Percentiles rank a stretch among this genome's conserved stretches.
These are phyloP conservation scores for Tulasnella sp. DNA, from an alignment of 768 basidiomycete genomes.

Conservation along the genomic window DNA sequence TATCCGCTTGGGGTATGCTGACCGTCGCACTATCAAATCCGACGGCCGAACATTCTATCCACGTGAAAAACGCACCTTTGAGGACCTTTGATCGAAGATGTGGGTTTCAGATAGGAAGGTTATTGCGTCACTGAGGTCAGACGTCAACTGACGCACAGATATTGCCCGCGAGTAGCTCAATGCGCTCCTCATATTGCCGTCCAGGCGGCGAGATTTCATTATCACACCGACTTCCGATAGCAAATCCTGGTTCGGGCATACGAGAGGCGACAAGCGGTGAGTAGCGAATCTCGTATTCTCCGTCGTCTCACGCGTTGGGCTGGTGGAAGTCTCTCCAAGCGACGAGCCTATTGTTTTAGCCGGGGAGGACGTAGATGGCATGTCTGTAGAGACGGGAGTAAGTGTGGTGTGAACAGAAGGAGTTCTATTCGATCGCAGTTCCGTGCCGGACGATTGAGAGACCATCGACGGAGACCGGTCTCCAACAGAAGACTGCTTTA, in stretches of 20 bases:
- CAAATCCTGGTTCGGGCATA: slow-evolving; percentile 56
- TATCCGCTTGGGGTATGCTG: slow-evolving; percentile 22
- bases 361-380: too few relatives aligned
- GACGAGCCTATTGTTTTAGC: too few relatives aligned
- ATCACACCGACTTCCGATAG: slow-evolving; percentile 47
- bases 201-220: slow-evolving; percentile 44
- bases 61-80: too few relatives aligned
- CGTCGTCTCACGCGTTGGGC: slow-evolving; percentile 22
- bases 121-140: not conserved
- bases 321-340: too few relatives aligned
- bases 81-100: too few relatives aligned
- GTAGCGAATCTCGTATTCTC: slow-evolving; percentile 41
- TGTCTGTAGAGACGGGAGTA: too few relatives aligned
- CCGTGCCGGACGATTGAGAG: slow-evolving; percentile 20
- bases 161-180: slow-evolving; percentile 63
- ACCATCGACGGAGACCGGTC: not conserved
- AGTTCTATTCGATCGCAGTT: slow-evolving; percentile 21
- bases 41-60: too few relatives aligned
- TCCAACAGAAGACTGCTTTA: slow-evolving; percentile 23
- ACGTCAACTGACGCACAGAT: slow-evolving; percentile 34
- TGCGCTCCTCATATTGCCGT: slow-evolving; percentile 54
- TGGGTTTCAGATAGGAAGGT: too few relatives aligned
- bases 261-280: slow-evolving; percentile 48
- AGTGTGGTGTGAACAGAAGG: too few relatives aligned
- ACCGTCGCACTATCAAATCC: too few relatives aligned